Percentiles rank a stretch among this genome's conserved stretches.
phyloP scores from a whole-genome alignment of 371 early-diverging fungal species.

The Mortierella sp. region DNA sequence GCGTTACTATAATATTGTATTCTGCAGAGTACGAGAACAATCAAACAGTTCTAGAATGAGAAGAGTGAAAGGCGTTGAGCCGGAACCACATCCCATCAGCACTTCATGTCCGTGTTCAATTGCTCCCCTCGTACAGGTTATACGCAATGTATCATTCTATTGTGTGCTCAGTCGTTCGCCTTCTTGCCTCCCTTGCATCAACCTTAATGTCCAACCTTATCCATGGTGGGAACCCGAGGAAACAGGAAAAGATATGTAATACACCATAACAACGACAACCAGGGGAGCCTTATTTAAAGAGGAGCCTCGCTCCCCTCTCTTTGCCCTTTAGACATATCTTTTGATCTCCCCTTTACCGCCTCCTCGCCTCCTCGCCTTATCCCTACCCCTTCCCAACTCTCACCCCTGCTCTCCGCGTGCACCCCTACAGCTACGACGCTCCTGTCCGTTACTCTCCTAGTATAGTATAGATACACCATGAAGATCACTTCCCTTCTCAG shows the following conservation, averaged over 20 bases:
- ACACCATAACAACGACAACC: no score
- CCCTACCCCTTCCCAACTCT: not conserved
- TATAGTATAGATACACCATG: constrained; percentile 20
- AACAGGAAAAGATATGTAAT: no score
- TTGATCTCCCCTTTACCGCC: constrained; percentile 11
- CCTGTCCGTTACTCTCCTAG: constrained; percentile 19
- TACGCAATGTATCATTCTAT: no score
- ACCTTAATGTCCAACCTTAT: not conserved
- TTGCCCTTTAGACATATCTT: constrained; percentile 13
- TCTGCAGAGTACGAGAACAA: no score
- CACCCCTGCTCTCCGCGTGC: not conserved
- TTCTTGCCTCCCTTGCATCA: not conserved
- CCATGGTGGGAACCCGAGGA: no score
- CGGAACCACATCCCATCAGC: no score
- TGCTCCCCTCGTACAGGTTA: no score
- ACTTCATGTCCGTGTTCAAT: no score
- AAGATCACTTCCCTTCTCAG: constrained; percentile 34
- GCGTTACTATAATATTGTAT: no score
- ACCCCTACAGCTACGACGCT: constrained; percentile 15
- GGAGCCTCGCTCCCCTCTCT: not conserved
- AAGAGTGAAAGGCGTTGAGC: no score
- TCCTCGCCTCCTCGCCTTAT: not conserved
- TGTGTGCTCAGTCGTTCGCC: not conserved
- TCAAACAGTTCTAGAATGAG: no score
- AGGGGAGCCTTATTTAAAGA: no score